Percentiles rank a stretch among this genome's conserved stretches.
phyloP scores from a whole-genome alignment of 305 asterid genomes.

The Solanum hybrid region DNA sequence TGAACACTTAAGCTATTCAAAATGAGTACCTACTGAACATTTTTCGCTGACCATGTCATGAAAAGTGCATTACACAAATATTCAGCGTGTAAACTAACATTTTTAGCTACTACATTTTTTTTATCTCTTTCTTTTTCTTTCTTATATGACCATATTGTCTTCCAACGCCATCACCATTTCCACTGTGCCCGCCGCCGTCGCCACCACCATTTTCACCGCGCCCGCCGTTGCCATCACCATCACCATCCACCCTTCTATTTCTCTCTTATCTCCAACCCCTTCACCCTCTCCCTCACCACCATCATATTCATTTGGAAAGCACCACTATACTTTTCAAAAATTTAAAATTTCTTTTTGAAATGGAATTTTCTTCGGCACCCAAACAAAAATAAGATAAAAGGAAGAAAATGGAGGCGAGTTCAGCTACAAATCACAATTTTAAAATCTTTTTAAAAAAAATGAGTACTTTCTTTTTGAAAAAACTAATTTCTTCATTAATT shows the following conservation, averaged over 20 bases:
- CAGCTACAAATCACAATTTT: not conserved
- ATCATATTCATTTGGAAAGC: too few relatives aligned
- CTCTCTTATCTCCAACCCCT: not conserved
- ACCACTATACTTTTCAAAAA: not conserved
- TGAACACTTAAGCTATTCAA: not conserved
- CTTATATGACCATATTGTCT: not conserved
- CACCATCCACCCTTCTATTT: not conserved
- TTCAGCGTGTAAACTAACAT: not conserved
- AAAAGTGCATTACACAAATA: not conserved
- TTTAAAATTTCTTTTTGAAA: too few relatives aligned
- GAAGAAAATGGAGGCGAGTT: not conserved
- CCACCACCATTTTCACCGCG: not conserved
- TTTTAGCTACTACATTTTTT: not conserved
- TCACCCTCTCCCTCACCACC: not conserved
- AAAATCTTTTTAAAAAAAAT: too few relatives aligned
- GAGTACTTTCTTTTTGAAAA: too few relatives aligned
- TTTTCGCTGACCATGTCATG: not conserved
- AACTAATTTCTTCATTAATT: not conserved
- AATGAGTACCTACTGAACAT: not conserved
- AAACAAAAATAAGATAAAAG: too few relatives aligned
- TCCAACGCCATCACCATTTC: not conserved
- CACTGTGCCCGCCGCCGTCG: fast-evolving
- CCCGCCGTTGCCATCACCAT: fast-evolving
- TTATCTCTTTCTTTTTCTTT: not conserved
- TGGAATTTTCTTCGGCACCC: not conserved